phyloP scores from a whole-genome alignment of 352 stramenopile species.

The Phytophthora pluvialis region DNA sequence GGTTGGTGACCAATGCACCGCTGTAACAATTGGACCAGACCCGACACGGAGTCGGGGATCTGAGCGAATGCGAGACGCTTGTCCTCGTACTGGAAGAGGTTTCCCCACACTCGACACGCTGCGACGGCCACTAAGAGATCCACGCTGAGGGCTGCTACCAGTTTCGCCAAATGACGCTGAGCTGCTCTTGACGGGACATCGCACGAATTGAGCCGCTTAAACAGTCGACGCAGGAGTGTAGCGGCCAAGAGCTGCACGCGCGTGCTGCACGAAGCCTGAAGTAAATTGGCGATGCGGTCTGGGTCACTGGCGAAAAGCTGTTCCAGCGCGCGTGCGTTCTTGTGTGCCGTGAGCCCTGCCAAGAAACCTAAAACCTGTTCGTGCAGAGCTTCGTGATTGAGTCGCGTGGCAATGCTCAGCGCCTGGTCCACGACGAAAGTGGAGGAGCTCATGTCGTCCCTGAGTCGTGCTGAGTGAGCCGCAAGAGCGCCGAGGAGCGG shows the following conservation, averaged over 20 bases:
- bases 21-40: conserved; percentile 49
- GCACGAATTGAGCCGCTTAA: conserved; percentile 56
- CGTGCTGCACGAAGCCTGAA: conserved; percentile 43
- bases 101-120: conserved; percentile 66
- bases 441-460: conserved; percentile 38
- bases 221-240: conserved; percentile 58
- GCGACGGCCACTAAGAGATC: conserved; percentile 42
- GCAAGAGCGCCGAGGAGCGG: conserved; percentile 54
- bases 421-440: conserved; percentile 44
- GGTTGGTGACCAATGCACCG: conserved; percentile 17
- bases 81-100: conserved; percentile 65
- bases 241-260: conserved; percentile 39
- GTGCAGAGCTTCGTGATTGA: conserved; percentile 47
- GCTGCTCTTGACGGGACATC: conserved; percentile 48
- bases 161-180: conserved; percentile 53
- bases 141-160: conserved; percentile 32
- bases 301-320: conserved; percentile 54
- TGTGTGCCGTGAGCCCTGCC: conserved; percentile 49
- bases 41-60: conserved; percentile 42
- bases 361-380: conserved; percentile 59
- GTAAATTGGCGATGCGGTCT: conserved; percentile 62
- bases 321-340: conserved; percentile 52
- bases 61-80: conserved; percentile 57
- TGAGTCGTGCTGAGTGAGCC: conserved; percentile 35
- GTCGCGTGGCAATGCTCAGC: conserved; percentile 41